Base-by-base conservation (phyloP, 768 basidiomycete genomes). In the Mycena albidolilacea region DNA sequence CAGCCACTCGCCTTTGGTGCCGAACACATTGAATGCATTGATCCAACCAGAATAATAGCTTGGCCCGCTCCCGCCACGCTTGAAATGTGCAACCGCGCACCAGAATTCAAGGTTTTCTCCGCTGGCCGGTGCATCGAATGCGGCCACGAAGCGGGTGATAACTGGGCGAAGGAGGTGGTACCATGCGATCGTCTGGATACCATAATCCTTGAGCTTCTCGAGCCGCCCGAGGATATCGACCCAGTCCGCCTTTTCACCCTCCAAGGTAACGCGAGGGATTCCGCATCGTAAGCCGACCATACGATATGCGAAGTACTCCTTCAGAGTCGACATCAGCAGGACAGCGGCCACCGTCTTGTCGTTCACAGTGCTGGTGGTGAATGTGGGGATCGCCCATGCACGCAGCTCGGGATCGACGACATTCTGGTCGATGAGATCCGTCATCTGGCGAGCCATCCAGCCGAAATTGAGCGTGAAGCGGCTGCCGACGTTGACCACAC, bases 191-290 rank as follows among this genome's bases (percentile, higher is more conserved):
- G 77, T 71, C 35, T 82, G 80, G 10, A 75, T 77, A n/a, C 83
- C 87, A 61, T 84, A 86, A 12, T 77, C 75, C 39, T 79, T 78
- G 59, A 88, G 77, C 69, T 82, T 84, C n/a, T 86, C 85, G 30
- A 87, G 67, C 14, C 85, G 79, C 10, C 48, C 7, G 8, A 83
- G 77, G 11, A 88, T 78, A 10, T 75, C 73, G 17, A 82, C 70
- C 82, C 84, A 88, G 75, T 88, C 88, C 1, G 73, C 65, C 50
- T 80, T 81, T 48, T 80, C 80, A 0, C 88, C 87, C 64, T 83
- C 80, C 38, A 89, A 82, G 12, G 85, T 87, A 60, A 89, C 81
- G 44, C 77, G 81, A 10, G 88, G 86, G 3, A 88, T 83, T 1
- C 88, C 87, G 57, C 87, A 86, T 15, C 77, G 75, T 3, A 35